Percentiles rank a stretch among this genome's conserved stretches.
These are phyloP conservation scores for Blepharisma stoltei DNA, from an alignment of 73 alveolate genomes.

Conservation along the genomic window DNA sequence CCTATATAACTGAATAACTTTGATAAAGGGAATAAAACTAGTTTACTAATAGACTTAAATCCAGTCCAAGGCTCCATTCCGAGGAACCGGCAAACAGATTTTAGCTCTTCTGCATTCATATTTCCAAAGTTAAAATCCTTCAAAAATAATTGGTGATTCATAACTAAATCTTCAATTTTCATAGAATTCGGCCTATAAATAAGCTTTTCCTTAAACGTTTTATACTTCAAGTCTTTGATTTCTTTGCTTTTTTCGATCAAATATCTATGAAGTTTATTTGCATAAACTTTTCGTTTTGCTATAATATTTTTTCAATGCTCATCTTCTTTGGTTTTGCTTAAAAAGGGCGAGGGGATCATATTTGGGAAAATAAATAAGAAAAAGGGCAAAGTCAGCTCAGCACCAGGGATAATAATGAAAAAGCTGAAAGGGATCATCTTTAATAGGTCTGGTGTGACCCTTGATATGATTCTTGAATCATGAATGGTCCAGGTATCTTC, in stretches of 20 bases:
- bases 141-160: not conserved
- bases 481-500: slow-evolving; percentile 6
- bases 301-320: not conserved
- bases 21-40: not conserved
- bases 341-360: slow-evolving; percentile 75
- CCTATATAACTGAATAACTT: slow-evolving; percentile 2
- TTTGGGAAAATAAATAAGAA: slow-evolving; percentile 85
- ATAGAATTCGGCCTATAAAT: not conserved
- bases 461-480: slow-evolving; percentile 35
- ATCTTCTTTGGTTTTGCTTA: slow-evolving; percentile 29
- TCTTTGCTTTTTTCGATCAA: not conserved
- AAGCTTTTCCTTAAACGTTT: not conserved
- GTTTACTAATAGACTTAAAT: not conserved
- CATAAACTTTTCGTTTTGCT: not conserved
- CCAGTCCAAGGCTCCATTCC: slow-evolving; percentile 23
- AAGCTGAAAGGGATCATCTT: slow-evolving; percentile 85
- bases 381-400: slow-evolving; percentile 80
- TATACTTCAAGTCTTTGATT: not conserved
- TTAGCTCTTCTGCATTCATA: slow-evolving; percentile 11
- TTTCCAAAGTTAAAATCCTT: not conserved
- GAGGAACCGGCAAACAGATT: slow-evolving; percentile 15
- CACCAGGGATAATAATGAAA: slow-evolving; percentile 83
- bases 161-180: not conserved
- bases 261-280: not conserved
- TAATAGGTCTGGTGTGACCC: slow-evolving; percentile 58